Percentiles rank a stretch among this genome's conserved stretches.
Conservation (phyloP, 2,329 filamentous ascomycete genomes). For the Penicillium sp. region DNA sequence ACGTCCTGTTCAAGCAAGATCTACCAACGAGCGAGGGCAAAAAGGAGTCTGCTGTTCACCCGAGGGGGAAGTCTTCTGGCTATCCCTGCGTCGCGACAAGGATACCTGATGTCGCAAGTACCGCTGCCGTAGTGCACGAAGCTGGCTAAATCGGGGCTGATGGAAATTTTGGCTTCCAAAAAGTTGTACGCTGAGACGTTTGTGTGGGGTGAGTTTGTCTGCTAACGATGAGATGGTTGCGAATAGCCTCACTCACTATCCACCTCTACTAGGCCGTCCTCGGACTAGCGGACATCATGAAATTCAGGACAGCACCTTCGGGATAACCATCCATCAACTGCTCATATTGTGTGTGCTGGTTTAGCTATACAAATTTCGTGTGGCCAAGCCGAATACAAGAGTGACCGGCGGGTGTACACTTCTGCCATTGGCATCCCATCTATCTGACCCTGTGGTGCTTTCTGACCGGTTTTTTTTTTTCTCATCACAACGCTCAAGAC, state of each 20-base stretch:
- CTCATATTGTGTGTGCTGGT: conserved; percentile 67
- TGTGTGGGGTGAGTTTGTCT: too few relatives aligned
- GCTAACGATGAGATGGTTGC: too few relatives aligned
- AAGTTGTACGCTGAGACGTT: too few relatives aligned
- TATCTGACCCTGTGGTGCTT: conserved; percentile 66
- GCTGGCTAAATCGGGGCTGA: conserved; percentile 65
- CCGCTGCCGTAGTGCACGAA: conserved; percentile 37
- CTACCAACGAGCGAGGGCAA: neutral
- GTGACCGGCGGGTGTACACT: conserved; percentile 47
- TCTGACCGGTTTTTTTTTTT: conserved; percentile 61
- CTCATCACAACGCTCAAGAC: conserved; percentile 62
- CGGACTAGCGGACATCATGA: conserved; percentile 36
- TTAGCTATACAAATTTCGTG: conserved; percentile 63
- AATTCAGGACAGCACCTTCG: conserved; percentile 64
- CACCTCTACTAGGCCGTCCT: conserved; percentile 32
- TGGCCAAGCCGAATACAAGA: conserved; percentile 51
- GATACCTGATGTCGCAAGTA: conserved; percentile 18
- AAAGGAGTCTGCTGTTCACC: neutral
- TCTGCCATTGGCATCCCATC: conserved; percentile 60
- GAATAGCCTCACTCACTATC: too few relatives aligned
- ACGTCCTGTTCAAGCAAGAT: too few relatives aligned
- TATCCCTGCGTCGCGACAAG: neutral
- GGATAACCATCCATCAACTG: conserved; percentile 65
- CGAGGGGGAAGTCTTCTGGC: neutral
- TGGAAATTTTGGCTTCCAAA: too few relatives aligned